Evolutionary conservation across 148 eudicot species (phyloP).

Genomic region (Diospyros kaki): DNA sequence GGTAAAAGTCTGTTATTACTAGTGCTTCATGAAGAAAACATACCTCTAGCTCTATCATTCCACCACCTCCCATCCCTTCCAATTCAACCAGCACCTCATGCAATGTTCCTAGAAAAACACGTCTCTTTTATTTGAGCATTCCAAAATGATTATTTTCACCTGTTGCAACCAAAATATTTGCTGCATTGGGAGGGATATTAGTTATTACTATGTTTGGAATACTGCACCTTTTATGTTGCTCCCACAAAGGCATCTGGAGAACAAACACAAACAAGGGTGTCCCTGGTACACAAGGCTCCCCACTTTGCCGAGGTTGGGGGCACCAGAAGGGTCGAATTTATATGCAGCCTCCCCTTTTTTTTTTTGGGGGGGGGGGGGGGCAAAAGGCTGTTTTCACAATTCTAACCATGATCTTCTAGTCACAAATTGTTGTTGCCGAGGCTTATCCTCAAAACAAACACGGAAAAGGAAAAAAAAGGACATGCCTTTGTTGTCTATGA

Average conservation of each 20-base stretch:
- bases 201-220: background rate
- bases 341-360: too few species aligned
- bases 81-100: slow-evolving; percentile 86
- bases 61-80: slow-evolving; percentile 99
- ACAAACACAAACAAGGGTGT: background rate
- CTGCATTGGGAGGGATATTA: background rate
- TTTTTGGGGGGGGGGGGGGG: too few species aligned
- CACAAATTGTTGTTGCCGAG: too few species aligned
- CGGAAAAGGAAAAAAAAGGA: too few species aligned
- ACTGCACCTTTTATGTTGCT: background rate
- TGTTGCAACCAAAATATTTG: slow-evolving; percentile 1
- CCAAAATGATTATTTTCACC: background rate
- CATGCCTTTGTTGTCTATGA: background rate
- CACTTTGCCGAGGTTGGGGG: too few species aligned
- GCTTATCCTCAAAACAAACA: too few species aligned
- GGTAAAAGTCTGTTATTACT: background rate
- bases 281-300: too few species aligned
- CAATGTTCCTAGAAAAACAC: slow-evolving; percentile 47
- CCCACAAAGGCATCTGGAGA: background rate
- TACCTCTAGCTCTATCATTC: slow-evolving; percentile 91
- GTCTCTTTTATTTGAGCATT: background rate
- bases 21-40: slow-evolving; percentile 21
- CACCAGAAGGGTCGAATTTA: too few species aligned
- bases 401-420: too few species aligned
- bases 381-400: too few species aligned